Percentiles rank a stretch among this genome's conserved stretches.
Evolutionary conservation across 768 basidiomycete species (phyloP).

Genomic region (Lactarius akahatsu): DNA sequence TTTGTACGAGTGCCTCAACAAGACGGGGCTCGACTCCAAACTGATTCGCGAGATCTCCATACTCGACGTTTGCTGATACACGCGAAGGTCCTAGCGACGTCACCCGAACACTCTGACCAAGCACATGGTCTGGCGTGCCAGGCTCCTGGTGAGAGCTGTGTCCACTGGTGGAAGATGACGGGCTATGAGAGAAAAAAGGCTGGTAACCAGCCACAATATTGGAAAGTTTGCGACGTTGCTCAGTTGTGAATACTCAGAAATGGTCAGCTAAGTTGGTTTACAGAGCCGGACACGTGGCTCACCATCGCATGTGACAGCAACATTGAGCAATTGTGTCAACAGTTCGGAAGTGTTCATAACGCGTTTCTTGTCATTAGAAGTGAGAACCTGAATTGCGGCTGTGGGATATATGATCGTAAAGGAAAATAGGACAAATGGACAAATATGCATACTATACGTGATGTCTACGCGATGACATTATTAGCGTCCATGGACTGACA

Average conservation of each 20-base stretch:
- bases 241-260: constrained; percentile 25
- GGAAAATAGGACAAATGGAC: neutral
- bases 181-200: constrained; percentile 25
- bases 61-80: constrained; percentile 17
- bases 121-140: constrained; percentile 25
- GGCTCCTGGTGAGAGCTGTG: constrained; percentile 25
- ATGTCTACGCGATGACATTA: constrained; percentile 17
- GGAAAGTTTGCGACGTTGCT: constrained; percentile 24
- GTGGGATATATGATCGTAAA: constrained; percentile 12
- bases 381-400: constrained; percentile 28
- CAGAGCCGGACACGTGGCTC: neutral
- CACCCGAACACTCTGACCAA: constrained; percentile 60
- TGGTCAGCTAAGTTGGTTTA: neutral
- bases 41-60: constrained; percentile 26
- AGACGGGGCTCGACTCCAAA: constrained; percentile 28
- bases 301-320: constrained; percentile 27
- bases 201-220: constrained; percentile 18
- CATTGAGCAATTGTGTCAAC: constrained; percentile 23
- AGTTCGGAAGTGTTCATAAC: constrained; percentile 21
- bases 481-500: neutral
- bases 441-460: constrained; percentile 19
- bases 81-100: constrained; percentile 57
- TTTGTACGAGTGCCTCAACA: constrained; percentile 28
- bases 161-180: constrained; percentile 26
- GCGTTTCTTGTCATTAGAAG: constrained; percentile 23